Conservation (phyloP, 495 filamentous ascomycete genomes). For the Chaetomium cochliodes region DNA sequence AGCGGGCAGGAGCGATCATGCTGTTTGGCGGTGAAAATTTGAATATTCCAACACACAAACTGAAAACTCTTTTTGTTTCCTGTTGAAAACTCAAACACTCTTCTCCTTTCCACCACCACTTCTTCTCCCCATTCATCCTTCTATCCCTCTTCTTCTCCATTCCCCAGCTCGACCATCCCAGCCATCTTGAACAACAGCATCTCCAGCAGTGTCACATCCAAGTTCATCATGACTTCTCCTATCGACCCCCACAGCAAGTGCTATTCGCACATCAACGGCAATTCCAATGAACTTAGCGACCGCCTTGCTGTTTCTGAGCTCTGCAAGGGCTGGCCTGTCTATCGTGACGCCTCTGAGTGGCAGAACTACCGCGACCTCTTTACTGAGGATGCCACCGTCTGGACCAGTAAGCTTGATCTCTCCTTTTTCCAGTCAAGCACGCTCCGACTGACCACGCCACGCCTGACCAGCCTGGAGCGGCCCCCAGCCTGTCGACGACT, state of each 20-base stretch:
- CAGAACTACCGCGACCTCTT: slow-evolving; percentile 63
- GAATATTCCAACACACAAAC: too few species aligned
- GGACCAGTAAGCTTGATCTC: slow-evolving; percentile 49
- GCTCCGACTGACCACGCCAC: background rate
- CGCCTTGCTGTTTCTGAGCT: slow-evolving; percentile 59
- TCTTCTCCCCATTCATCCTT: too few species aligned
- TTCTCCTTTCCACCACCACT: background rate
- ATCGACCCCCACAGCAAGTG: slow-evolving; percentile 42
- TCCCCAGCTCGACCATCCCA: background rate
- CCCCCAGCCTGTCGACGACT: slow-evolving; percentile 52
- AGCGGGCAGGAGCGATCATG: background rate
- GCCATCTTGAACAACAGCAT: background rate
- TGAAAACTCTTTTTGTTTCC: background rate
- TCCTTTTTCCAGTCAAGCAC: background rate
- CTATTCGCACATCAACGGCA: slow-evolving; percentile 60
- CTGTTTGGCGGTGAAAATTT: background rate
- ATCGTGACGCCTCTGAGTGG: slow-evolving; percentile 65
- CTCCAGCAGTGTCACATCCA: background rate
- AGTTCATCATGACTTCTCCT: slow-evolving; percentile 44
- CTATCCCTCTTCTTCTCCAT: background rate
- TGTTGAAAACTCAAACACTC: background rate
- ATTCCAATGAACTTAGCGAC: slow-evolving; percentile 47
- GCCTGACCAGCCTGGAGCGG: slow-evolving; percentile 53
- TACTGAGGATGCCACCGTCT: slow-evolving; percentile 57
- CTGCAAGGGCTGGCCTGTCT: slow-evolving; percentile 68